Evolutionary conservation across 352 stramenopile species (phyloP), one percentile per base, ranked within the genome.

Genomic region (Globisporangium carolinianum): DNA sequence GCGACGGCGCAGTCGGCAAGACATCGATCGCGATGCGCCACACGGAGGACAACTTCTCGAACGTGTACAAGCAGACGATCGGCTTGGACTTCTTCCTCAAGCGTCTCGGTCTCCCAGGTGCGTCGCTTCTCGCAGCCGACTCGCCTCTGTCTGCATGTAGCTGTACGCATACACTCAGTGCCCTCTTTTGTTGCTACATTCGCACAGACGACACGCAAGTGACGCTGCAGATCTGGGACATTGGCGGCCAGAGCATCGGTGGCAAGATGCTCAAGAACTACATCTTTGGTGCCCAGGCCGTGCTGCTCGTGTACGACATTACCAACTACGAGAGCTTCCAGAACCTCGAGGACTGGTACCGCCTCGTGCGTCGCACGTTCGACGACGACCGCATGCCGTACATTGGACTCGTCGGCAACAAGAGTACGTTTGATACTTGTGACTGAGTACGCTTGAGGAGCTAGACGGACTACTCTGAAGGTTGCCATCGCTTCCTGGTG

Each of bases 1-100:
- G 93, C 5, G 90, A 98, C 69, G 94, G 93, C 36, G 91, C 93
- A 12, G 94, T 98, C 24, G 93, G 93, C 43, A 98, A 98, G 71
- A 98, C 92, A n/a, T 97, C 87, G 35, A 96, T 98, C 53, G 89
- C 88, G 7, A 95, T 90, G 70, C 79, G 93, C 47, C 94, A 98
- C 68, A 89, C 89, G 10, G 73, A 97, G 52, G 83, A 97, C 63
- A 89, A 82, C 57, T 98, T 98, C 66, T 94, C 84, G 45, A 86
- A 96, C 58, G 76, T 80, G 42, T 98, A 98, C 74, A 98, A 98
- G 67, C 92, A 98, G 71, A 98, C 92, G 6, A 97, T 98, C 52
- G 91, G 93, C 1, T 72, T 98, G 8, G 93, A 98, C 64, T 98
- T 98, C 65, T 98, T 98, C 61, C 85, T 98, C 43, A 97, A 98